These are phyloP conservation scores for Pleurotus salmoneostramineus DNA, from an alignment of 768 basidiomycete species.

Conservation along the genomic window DNA sequence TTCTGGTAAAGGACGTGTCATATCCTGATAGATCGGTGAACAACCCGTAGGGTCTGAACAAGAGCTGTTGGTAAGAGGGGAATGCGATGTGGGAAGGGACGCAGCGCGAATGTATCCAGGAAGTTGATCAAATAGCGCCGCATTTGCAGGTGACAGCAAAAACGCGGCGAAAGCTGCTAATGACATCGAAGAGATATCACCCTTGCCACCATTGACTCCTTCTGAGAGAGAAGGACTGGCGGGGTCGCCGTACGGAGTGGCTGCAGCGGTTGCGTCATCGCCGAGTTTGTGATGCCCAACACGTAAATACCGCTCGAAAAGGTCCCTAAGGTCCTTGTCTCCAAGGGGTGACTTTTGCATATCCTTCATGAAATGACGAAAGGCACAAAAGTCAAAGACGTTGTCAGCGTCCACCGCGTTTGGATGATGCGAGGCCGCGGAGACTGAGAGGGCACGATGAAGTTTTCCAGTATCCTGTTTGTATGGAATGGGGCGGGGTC, in stretches of 20 bases:
- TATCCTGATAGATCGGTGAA: constrained; percentile 57
- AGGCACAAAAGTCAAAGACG: constrained; percentile 37
- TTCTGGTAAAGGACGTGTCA: constrained; percentile 84
- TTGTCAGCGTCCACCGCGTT: constrained; percentile 14
- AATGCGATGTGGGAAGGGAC: neutral
- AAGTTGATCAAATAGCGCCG: constrained; percentile 36
- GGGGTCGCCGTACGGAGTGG: constrained; percentile 14
- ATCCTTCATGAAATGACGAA: constrained; percentile 41
- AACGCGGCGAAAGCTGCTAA: constrained; percentile 66
- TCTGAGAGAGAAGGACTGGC: too few relatives aligned
- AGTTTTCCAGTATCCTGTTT: neutral
- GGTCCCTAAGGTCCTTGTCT: constrained; percentile 24
- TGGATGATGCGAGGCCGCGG: neutral
- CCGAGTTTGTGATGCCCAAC: neutral
- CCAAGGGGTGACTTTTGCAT: constrained; percentile 37
- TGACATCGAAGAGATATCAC: neutral
- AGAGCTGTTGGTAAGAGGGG: neutral
- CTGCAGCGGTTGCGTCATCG: neutral
- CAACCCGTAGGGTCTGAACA: neutral
- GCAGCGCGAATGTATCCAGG: constrained; percentile 24
- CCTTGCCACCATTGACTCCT: constrained; percentile 20
- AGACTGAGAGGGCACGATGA: neutral
- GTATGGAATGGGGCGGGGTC: neutral
- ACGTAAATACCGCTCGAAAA: constrained; percentile 30
- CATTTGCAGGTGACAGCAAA: constrained; percentile 77